A percentile compares a stretch with the other conserved stretches of the same genome.
Conservation (phyloP, 345 rosid genomes). For the Pistacia integerrima region DNA sequence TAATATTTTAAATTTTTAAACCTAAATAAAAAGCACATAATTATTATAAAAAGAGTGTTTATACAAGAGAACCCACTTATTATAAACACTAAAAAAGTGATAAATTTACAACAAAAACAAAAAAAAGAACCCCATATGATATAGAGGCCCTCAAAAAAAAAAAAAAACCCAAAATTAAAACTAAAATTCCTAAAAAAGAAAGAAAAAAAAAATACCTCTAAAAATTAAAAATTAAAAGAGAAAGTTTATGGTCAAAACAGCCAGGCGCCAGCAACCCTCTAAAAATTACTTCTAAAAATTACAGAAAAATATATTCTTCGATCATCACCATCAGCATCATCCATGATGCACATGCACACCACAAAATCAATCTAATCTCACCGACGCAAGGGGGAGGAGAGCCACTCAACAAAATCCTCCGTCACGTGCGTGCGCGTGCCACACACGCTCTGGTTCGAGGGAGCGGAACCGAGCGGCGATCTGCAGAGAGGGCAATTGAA, state of each 20-base stretch:
- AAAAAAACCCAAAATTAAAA: not conserved
- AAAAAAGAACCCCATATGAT: not conserved
- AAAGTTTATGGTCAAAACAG: slow-evolving; percentile 8
- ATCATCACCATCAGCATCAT: not conserved
- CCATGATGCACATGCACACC: not conserved
- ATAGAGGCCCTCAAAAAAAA: too few species aligned
- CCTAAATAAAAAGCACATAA: not conserved
- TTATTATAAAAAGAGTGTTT: slow-evolving; percentile 1
- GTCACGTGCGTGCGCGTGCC: slow-evolving; percentile 57
- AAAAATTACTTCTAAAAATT: not conserved
- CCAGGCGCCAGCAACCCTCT: not conserved
- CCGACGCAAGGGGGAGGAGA: slow-evolving; percentile 22
- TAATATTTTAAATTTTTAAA: not conserved
- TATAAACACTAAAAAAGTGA: slow-evolving; percentile 5
- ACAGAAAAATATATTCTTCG: too few species aligned
- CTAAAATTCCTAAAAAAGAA: not conserved
- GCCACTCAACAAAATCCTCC: slow-evolving; percentile 47
- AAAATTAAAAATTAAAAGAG: not conserved
- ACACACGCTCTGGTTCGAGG: slow-evolving; percentile 43
- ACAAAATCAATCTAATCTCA: too few species aligned
- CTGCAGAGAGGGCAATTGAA: slow-evolving; percentile 81
- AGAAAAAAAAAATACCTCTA: not conserved
- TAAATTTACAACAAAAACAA: slow-evolving; percentile 11
- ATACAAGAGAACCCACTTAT: slow-evolving; percentile 15
- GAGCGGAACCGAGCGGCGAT: slow-evolving; percentile 30